A percentile compares a stretch with the other conserved stretches of the same genome.
Conservation (phyloP, 2,329 filamentous ascomycete species). For the Colletotrichum lindemuthianum region DNA sequence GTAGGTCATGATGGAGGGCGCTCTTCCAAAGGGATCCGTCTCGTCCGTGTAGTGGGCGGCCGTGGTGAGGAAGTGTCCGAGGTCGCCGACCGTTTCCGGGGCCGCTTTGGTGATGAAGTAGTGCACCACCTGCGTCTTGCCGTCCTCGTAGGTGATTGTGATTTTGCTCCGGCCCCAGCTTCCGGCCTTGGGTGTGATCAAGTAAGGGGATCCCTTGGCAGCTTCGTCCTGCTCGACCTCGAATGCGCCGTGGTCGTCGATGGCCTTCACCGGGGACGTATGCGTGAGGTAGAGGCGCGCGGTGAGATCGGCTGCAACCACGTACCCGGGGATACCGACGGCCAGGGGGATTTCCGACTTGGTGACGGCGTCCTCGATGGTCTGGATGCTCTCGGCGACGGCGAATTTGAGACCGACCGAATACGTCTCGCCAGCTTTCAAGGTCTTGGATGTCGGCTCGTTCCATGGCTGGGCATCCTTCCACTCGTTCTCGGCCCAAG, state of each 20-base stretch:
- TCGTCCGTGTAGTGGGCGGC: constrained; percentile 61
- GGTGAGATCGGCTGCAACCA: constrained; percentile 58
- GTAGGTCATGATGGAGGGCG: constrained; percentile 66
- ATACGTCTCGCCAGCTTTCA: constrained; percentile 56
- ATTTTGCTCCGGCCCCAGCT: constrained; percentile 62
- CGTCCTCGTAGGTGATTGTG: constrained; percentile 58
- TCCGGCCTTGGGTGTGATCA: constrained; percentile 51
- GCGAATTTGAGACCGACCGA: constrained; percentile 64
- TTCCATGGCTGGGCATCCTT: constrained; percentile 62
- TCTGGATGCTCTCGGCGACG: constrained; percentile 53
- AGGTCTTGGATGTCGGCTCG: constrained; percentile 54
- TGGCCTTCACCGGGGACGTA: constrained; percentile 49
- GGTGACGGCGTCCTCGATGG: constrained; percentile 56
- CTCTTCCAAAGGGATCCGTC: constrained; percentile 63
- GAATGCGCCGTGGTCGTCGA: constrained; percentile 51
- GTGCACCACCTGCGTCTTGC: constrained; percentile 62
- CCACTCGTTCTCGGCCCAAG: constrained; percentile 68
- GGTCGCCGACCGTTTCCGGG: constrained; percentile 53
- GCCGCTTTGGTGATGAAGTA: constrained; percentile 64
- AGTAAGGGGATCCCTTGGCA: constrained; percentile 45
- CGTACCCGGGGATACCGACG: constrained; percentile 64
- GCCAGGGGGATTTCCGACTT: constrained; percentile 58
- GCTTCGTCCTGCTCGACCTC: constrained; percentile 30
- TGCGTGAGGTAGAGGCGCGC: constrained; percentile 57
- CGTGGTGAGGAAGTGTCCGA: constrained; percentile 64